Conservation (phyloP, 768 basidiomycete genomes). For the Suillus spraguei region DNA sequence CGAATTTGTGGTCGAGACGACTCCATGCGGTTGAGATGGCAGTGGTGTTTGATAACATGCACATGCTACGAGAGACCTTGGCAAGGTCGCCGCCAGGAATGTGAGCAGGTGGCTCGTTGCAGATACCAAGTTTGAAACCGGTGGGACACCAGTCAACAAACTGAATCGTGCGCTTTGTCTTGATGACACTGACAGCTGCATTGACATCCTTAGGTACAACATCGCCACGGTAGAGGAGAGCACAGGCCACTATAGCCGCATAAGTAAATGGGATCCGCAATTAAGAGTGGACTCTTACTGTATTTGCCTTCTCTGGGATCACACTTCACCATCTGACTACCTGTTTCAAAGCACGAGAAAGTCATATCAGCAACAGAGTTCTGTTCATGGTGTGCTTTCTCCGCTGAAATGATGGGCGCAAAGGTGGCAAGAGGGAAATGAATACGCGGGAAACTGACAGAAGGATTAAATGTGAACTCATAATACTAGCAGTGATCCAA, state of each 20-base stretch:
- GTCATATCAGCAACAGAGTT: slow-evolving; percentile 99
- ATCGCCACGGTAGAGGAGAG: slow-evolving; percentile 73
- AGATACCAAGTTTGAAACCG: slow-evolving; percentile 79
- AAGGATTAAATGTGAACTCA: slow-evolving; percentile 8
- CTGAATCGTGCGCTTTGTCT: slow-evolving; percentile 78
- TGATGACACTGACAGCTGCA: slow-evolving; percentile 71
- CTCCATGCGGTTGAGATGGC: slow-evolving; percentile 77
- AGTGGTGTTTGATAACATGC: slow-evolving; percentile 79
- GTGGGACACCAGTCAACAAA: slow-evolving; percentile 83
- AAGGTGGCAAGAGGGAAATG: slow-evolving; percentile 98
- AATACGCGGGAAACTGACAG: slow-evolving; percentile 87
- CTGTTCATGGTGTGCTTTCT: slow-evolving; percentile 95
- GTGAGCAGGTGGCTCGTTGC: slow-evolving; percentile 75
- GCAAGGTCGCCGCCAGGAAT: slow-evolving; percentile 79
- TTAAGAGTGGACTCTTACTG: slow-evolving; percentile 41
- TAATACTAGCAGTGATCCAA: slow-evolving; percentile 20
- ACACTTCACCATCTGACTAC: slow-evolving; percentile 82
- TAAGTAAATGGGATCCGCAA: slow-evolving; percentile 1
- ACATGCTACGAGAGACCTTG: slow-evolving; percentile 73
- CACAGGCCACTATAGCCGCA: slow-evolving; percentile 55
- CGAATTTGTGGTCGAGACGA: slow-evolving; percentile 77
- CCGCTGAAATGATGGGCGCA: slow-evolving; percentile 91
- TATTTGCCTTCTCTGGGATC: slow-evolving; percentile 82
- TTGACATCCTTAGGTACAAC: slow-evolving; percentile 81
- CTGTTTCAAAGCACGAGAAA: slow-evolving; percentile 81